A percentile compares a stretch with the other conserved stretches of the same genome.
Conservation (phyloP, 1,139 yeast species). For the Saccharomycopsis hybrid region DNA sequence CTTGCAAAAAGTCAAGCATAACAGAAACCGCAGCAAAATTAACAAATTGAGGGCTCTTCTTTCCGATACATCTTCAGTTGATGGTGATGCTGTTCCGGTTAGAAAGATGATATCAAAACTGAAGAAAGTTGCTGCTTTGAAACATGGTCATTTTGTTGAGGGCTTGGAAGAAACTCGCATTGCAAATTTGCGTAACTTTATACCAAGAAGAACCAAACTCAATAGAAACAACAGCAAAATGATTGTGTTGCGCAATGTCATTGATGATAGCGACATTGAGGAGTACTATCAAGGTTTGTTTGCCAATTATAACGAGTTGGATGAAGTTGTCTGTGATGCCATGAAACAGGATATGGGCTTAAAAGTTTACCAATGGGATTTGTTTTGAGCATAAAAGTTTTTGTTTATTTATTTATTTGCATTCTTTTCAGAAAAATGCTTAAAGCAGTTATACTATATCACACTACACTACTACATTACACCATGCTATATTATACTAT, state of each 20-base stretch:
- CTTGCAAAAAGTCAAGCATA: slow-evolving; percentile 2
- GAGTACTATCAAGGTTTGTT: slow-evolving; percentile 3
- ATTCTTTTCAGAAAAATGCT: not conserved
- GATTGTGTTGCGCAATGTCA: slow-evolving; percentile 11
- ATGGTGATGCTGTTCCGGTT: not conserved
- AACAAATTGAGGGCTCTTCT: not conserved
- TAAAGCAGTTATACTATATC: not conserved
- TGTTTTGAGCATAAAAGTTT: not conserved
- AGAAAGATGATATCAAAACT: not conserved
- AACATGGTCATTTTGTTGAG: slow-evolving; percentile 20
- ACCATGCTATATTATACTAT: slow-evolving; percentile 7
- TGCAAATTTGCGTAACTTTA: slow-evolving; percentile 9
- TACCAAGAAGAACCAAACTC: slow-evolving; percentile 6
- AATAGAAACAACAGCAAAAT: not conserved
- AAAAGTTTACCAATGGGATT: not conserved
- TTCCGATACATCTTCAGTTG: not conserved
- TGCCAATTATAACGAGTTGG: not conserved
- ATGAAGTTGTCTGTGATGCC: not conserved
- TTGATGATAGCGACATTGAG: slow-evolving; percentile 13
- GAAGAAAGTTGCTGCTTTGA: slow-evolving; percentile 5
- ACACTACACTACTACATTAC: not conserved
- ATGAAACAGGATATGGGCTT: not conserved
- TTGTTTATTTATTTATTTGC: not conserved
- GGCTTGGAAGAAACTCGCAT: slow-evolving; percentile 4
- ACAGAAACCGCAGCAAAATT: slow-evolving; percentile 7